Evolutionary conservation across 1,284 basidiomycete species (phyloP).

Genomic region (Testicularia cyperi): DNA sequence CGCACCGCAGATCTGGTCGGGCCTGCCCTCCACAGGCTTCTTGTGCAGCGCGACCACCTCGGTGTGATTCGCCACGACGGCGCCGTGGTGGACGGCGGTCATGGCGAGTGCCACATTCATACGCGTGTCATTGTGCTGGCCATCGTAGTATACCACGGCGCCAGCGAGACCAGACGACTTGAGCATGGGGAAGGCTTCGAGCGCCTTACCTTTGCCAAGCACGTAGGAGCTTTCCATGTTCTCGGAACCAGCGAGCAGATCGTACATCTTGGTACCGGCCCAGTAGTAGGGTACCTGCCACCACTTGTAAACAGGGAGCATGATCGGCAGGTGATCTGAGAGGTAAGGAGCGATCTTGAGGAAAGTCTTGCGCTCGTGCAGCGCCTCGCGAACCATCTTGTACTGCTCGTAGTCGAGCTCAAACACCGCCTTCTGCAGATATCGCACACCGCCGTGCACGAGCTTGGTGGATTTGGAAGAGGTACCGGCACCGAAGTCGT

Average conservation of each 20-base stretch:
- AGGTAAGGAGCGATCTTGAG: conserved; percentile 94
- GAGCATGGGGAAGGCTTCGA: conserved; percentile 94
- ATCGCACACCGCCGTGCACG: conserved; percentile 94
- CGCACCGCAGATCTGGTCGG: conserved; percentile 72
- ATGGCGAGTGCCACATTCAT: conserved; percentile 89
- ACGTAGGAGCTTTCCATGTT: conserved; percentile 96
- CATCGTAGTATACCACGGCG: conserved; percentile 95
- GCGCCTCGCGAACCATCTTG: conserved; percentile 90
- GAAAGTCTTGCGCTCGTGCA: conserved; percentile 90
- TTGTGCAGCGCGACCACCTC: conserved; percentile 82
- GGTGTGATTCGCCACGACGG: conserved; percentile 84
- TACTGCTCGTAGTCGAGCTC: conserved; percentile 85
- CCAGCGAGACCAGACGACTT: conserved; percentile 90
- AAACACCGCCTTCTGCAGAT: conserved; percentile 93
- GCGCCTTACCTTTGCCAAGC: conserved; percentile 81
- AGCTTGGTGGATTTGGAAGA: conserved; percentile 97
- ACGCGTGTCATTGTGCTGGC: conserved; percentile 95
- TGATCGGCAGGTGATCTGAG: conserved; percentile 86
- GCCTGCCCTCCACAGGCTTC: conserved; percentile 63
- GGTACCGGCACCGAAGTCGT: conserved; percentile 86
- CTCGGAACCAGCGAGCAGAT: conserved; percentile 88
- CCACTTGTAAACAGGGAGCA: conserved; percentile 84
- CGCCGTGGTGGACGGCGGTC: conserved; percentile 91
- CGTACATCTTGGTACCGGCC: conserved; percentile 94
- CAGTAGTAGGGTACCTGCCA: conserved; percentile 98